A percentile compares a stretch with the other conserved stretches of the same genome.
Evolutionary conservation across 495 filamentous ascomycete genomes (phyloP).

Genomic region (Talaromyces stipitatus): DNA sequence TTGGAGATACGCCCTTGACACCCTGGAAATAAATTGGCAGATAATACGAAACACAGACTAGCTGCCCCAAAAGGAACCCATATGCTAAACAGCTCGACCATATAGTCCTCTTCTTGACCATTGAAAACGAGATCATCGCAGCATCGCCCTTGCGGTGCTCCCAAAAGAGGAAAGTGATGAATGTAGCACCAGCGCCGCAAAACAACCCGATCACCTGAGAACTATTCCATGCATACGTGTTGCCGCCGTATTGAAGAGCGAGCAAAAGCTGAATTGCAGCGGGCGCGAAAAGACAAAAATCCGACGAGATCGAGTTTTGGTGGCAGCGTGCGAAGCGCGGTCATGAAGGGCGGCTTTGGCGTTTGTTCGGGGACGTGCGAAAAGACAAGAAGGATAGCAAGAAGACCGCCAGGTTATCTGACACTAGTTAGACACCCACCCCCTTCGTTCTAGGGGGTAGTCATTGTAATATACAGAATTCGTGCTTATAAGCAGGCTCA

Average conservation of each 20-base stretch:
- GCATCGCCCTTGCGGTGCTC: slow-evolving; percentile 56
- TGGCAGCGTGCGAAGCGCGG: no score
- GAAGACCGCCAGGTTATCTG: no score
- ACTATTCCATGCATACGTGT: slow-evolving; percentile 51
- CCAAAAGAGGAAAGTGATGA: slow-evolving; percentile 47
- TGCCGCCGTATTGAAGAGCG: slow-evolving; percentile 69
- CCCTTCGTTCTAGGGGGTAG: no score
- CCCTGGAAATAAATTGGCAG: slow-evolving; percentile 76
- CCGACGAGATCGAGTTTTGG: slow-evolving; percentile 29
- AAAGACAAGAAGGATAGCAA: no score
- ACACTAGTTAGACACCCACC: no score
- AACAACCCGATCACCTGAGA: slow-evolving; percentile 53
- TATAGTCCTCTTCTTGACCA: slow-evolving; percentile 56
- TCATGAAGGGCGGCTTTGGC: no score
- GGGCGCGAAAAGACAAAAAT: slow-evolving; percentile 13
- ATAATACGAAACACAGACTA: slow-evolving; percentile 29
- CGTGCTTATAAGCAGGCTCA: no score
- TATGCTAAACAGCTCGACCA: slow-evolving; percentile 36
- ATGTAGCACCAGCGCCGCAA: slow-evolving; percentile 49
- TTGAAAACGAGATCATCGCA: slow-evolving; percentile 61
- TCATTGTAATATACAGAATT: no score
- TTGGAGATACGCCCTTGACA: slow-evolving; percentile 52
- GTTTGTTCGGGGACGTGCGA: no score
- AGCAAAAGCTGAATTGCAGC: slow-evolving; percentile 37
- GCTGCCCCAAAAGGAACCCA: slow-evolving; percentile 42